Evolutionary conservation across 106 monocot species (phyloP).

Genomic region (Allium sativum): DNA sequence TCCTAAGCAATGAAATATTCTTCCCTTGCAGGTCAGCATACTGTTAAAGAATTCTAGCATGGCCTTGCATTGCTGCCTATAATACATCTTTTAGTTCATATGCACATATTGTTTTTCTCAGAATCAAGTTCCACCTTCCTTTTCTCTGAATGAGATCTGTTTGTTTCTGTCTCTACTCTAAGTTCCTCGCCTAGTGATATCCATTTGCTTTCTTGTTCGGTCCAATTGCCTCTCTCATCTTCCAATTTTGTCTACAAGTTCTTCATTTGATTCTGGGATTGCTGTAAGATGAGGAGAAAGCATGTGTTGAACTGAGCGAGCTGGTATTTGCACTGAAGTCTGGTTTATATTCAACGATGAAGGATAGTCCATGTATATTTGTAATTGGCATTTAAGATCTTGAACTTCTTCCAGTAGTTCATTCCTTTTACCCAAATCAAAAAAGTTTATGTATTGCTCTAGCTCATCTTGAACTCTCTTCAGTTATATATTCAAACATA

Average conservation of each 20-base stretch:
- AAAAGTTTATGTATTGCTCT: slow-evolving; percentile 63
- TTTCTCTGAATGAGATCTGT: slow-evolving; percentile 45
- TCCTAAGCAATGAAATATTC: slow-evolving; percentile 62
- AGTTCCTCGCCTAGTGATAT: slow-evolving; percentile 77
- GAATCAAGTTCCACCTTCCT: slow-evolving; percentile 64
- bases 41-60: slow-evolving; percentile 84
- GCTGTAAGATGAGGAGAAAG: slow-evolving; percentile 8
- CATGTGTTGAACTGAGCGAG: slow-evolving; percentile 17
- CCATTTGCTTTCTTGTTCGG: slow-evolving; percentile 79
- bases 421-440: slow-evolving; percentile 75
- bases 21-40: slow-evolving; percentile 96
- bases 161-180: slow-evolving; percentile 59
- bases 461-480: slow-evolving; percentile 78
- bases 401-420: slow-evolving; percentile 86
- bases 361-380: slow-evolving; percentile 49
- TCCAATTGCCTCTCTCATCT: slow-evolving; percentile 50
- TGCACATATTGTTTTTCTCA: slow-evolving; percentile 74
- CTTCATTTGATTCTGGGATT: slow-evolving; percentile 29
- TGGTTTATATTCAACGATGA: slow-evolving; percentile 13
- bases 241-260: slow-evolving; percentile 27
- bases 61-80: slow-evolving; percentile 77
- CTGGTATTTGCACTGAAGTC: not conserved
- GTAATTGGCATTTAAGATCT: slow-evolving; percentile 76
- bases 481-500: slow-evolving; percentile 61
- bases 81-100: slow-evolving; percentile 89